Conservation (phyloP, 176 grass and related monocot genomes). For the Bonia amplexicaulis region DNA sequence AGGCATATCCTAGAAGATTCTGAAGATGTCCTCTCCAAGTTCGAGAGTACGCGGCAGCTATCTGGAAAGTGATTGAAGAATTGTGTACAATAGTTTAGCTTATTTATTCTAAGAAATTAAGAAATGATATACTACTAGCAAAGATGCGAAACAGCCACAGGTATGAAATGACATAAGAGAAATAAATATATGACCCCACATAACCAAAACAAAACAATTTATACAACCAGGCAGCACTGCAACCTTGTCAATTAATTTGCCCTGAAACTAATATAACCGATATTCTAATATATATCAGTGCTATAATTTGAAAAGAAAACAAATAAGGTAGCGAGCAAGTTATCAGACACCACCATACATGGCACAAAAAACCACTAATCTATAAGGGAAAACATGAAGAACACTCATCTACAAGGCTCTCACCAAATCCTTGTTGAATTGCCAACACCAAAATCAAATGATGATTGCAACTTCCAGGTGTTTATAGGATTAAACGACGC, state of each 20-base stretch:
- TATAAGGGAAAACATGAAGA: too few species aligned
- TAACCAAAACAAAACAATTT: slow-evolving; percentile 3
- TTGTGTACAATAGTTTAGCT: neutral
- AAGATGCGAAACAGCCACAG: neutral
- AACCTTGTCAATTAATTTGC: neutral
- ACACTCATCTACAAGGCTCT: too few species aligned
- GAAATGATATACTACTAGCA: neutral
- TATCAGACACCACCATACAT: too few species aligned
- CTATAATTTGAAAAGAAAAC: too few species aligned
- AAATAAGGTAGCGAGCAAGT: too few species aligned
- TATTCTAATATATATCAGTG: neutral
- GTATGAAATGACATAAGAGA: neutral
- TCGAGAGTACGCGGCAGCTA: slow-evolving; percentile 85
- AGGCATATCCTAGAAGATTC: too few species aligned
- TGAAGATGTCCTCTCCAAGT: slow-evolving; percentile 99
- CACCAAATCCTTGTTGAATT: too few species aligned
- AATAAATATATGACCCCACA: neutral
- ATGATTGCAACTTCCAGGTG: neutral
- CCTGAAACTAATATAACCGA: neutral
- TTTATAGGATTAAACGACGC: neutral
- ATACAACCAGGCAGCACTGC: neutral
- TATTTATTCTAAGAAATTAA: neutral
- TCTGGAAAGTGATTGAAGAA: slow-evolving; percentile 38
- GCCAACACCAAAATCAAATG: too few species aligned
- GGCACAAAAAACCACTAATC: too few species aligned